Evolutionary conservation across 257 asterid species (phyloP), one percentile per base, ranked within the genome.

Genomic region (Solanum rostratum): DNA sequence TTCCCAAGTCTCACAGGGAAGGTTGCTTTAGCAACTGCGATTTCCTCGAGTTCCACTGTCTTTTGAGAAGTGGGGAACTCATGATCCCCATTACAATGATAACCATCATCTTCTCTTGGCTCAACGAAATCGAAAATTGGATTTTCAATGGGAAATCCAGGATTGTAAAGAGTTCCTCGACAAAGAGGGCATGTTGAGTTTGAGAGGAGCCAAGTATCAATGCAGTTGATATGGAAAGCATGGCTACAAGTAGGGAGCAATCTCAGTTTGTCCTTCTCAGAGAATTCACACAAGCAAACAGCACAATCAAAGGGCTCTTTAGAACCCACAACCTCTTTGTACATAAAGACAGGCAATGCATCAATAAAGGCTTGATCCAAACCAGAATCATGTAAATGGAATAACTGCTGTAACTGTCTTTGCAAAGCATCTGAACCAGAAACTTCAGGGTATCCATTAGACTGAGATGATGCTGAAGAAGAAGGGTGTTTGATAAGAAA

Each of bases 161-260:
- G 98, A 81, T 90, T 92, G 85, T 88, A 96, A 62, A 96, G 95
- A 14, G 94, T 84, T 60, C 90, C 94, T 83, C 99, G 88, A 79
- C 99, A 96, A 45, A 96, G 97, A n/a, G 99, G 99, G 63, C 99
- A 96, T 0, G 98, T 91, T 5, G 99, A 96, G 86, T 96, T 95
- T 0, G 98, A 91, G 29, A 94, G 87, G n/a, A 96, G 98, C 99
- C 99, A 96, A 54, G 98, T 96, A 73, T 95, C 99, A 19, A 94
- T 95, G 83, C 99, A 96, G 24, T 54, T 89, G 85, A 95, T 90
- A 84, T 96, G 99, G 87, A 96, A 96, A 59, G 99, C 99, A 88
- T 96, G 99, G 90, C 98, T 91, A 85, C 99, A 96, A 62, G 84
- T 87, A 0, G 99, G 99, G 70, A 96, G 98, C 91, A 96, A 84